These are phyloP conservation scores for Alternaria arbusti DNA, from an alignment of 2,329 filamentous ascomycete species.

Conservation along the genomic window DNA sequence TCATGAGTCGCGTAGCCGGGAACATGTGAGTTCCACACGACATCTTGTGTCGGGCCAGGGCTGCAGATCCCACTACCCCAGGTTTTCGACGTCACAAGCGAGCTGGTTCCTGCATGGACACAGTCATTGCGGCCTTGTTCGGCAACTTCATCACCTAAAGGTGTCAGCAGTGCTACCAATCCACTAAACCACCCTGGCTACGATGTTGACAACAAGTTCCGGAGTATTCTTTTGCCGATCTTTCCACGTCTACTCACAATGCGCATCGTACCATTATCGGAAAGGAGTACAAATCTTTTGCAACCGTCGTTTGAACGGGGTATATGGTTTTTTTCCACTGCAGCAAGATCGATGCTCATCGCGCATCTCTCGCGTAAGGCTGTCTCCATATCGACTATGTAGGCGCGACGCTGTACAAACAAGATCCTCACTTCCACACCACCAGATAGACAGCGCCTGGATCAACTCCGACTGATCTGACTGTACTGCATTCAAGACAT, in stretches of 20 bases:
- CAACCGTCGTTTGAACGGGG: neutral
- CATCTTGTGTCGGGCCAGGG: neutral
- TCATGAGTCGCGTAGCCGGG: neutral
- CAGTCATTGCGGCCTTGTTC: neutral
- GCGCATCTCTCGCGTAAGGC: neutral
- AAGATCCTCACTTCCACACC: neutral
- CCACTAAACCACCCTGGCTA: neutral
- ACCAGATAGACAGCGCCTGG: neutral
- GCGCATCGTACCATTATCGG: neutral
- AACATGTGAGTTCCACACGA: neutral
- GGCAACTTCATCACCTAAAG: neutral
- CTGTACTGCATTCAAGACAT: neutral
- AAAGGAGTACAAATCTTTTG: neutral
- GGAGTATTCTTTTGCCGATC: neutral
- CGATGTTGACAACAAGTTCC: neutral
- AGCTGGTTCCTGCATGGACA: conserved; percentile 4
- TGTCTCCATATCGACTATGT: neutral
- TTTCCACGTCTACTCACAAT: neutral
- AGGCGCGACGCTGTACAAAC: neutral
- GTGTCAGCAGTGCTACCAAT: neutral
- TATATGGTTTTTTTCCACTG: neutral
- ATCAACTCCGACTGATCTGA: neutral
- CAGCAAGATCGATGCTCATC: too few species aligned
- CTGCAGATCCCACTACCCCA: neutral
- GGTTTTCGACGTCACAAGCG: conserved; percentile 2